Evolutionary conservation across 176 grass and related monocot genomes (phyloP).

Genomic region (Calamus simplicifolius): DNA sequence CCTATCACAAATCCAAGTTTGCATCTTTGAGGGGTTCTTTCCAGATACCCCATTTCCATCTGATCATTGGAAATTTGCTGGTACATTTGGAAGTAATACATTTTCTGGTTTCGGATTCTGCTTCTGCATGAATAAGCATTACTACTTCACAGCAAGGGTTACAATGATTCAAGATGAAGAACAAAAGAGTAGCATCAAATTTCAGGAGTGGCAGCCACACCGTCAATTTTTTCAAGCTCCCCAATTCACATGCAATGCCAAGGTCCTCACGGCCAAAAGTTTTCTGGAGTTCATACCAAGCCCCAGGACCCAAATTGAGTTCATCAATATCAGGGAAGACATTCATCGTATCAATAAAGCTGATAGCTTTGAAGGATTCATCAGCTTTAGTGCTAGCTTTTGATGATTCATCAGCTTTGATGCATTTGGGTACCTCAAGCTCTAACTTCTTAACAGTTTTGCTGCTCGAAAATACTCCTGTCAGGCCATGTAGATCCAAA

Average conservation of each 20-base stretch:
- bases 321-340: conserved; percentile 36
- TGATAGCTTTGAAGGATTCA: conserved; percentile 25
- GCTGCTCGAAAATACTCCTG: neutral
- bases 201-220: conserved; percentile 26
- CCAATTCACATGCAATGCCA: conserved; percentile 10
- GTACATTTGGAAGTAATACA: conserved; percentile 12
- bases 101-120: conserved; percentile 1
- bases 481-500: neutral
- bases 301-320: conserved; percentile 39
- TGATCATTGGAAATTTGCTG: conserved; percentile 25
- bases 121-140: conserved; percentile 36
- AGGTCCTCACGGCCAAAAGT: conserved; percentile 2
- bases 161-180: conserved; percentile 26
- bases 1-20: too few species aligned
- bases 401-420: too few species aligned
- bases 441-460: neutral
- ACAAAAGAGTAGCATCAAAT: conserved; percentile 1
- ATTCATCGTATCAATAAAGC: conserved; percentile 21
- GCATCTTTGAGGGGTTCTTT: neutral
- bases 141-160: conserved; percentile 37
- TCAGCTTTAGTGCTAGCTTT: too few species aligned
- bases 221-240: conserved; percentile 46
- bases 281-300: conserved; percentile 32
- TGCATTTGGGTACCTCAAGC: conserved; percentile 6
- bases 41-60: conserved; percentile 46